Conservation (phyloP, 306 rosid genomes). For the Sicyos edulis region DNA sequence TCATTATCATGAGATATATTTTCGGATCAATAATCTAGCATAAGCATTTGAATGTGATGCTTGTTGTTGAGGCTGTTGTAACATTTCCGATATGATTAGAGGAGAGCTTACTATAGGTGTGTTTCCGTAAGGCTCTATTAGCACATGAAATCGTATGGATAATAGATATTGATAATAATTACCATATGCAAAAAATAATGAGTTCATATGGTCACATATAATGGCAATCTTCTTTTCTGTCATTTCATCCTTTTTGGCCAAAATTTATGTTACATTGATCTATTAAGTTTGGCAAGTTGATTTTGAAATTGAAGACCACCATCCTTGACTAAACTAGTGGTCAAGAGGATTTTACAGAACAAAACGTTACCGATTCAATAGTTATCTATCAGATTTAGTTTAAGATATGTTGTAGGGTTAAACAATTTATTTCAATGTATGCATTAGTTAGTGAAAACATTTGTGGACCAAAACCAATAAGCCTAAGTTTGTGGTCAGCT, state of each 20-base stretch:
- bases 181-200: background rate
- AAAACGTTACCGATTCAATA: too few species aligned
- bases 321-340: too few species aligned
- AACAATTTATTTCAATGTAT: too few species aligned
- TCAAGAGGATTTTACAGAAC: too few species aligned
- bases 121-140: background rate
- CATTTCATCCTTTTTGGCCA: background rate
- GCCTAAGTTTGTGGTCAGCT: too few species aligned
- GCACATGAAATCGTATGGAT: conserved; percentile 10
- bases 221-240: background rate
- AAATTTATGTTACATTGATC: too few species aligned
- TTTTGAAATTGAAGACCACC: background rate
- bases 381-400: too few species aligned
- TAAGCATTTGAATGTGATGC: conserved; percentile 13
- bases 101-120: background rate
- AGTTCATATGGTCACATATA: background rate
- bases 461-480: too few species aligned
- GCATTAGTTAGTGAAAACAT: too few species aligned
- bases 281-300: background rate
- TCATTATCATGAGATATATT: conserved; percentile 1
- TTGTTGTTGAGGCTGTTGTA: conserved; percentile 9
- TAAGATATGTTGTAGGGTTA: too few species aligned
- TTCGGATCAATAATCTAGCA: background rate
- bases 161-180: background rate
- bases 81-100: conserved; percentile 3